A percentile compares a stretch with the other conserved stretches of the same genome.
Evolutionary conservation across 257 asterid genomes (phyloP).

Genomic region (Dorcoceras hygrometricum): DNA sequence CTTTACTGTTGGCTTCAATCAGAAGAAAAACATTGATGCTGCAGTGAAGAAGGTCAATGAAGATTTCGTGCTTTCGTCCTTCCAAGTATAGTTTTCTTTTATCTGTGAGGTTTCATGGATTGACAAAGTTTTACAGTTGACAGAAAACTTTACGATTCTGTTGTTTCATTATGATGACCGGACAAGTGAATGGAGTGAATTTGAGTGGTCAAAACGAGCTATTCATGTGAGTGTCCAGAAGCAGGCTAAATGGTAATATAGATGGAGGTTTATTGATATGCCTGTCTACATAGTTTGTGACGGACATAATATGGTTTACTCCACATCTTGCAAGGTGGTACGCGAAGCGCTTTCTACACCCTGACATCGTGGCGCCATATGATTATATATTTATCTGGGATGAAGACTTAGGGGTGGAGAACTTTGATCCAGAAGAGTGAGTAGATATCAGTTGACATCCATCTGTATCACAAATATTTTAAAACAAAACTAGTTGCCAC

Average conservation of each 20-base stretch:
- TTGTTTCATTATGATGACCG: conserved; percentile 91
- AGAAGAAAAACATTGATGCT: conserved; percentile 77
- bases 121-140: conserved; percentile 55
- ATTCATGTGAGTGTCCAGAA: conserved; percentile 70
- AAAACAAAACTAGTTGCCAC: conserved; percentile 16
- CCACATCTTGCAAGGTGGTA: conserved; percentile 69
- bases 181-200: conserved; percentile 89
- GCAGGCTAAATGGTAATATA: conserved; percentile 81
- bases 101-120: conserved; percentile 17
- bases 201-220: conserved; percentile 88
- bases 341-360: conserved; percentile 87
- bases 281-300: background rate
- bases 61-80: background rate
- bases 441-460: conserved; percentile 27
- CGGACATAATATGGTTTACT: conserved; percentile 7
- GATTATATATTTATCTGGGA: conserved; percentile 92
- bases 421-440: conserved; percentile 83
- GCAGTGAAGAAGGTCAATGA: conserved; percentile 71
- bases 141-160: conserved; percentile 77
- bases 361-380: too few relatives aligned
- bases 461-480: conserved; percentile 1
- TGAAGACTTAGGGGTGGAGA: conserved; percentile 83
- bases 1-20: conserved; percentile 80
- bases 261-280: background rate
- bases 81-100: background rate